These are phyloP conservation scores for Silene latifolia DNA, from an alignment of 148 eudicot genomes.

Conservation along the genomic window DNA sequence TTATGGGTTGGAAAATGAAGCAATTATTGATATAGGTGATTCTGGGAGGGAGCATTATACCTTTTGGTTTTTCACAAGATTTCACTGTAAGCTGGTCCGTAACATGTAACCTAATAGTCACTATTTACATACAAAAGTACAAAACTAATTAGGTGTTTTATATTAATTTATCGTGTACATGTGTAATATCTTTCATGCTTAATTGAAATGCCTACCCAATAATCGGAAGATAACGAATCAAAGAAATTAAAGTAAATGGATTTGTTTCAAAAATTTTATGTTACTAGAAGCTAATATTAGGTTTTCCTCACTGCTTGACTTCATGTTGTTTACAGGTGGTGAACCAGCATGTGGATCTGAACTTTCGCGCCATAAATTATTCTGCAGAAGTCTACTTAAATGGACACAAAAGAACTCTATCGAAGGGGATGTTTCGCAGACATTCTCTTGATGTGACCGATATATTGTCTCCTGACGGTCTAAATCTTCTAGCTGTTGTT, in stretches of 20 bases:
- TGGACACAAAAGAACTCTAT: constrained; percentile 74
- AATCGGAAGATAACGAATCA: not conserved
- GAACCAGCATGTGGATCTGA: constrained; percentile 77
- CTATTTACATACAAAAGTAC: not conserved
- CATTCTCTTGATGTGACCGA: constrained; percentile 82
- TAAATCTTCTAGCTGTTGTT: constrained; percentile 83
- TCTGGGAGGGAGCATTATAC: constrained; percentile 94
- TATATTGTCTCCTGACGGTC: constrained; percentile 60
- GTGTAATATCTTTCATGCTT: not conserved
- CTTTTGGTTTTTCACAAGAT: constrained; percentile 84
- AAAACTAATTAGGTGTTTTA: not conserved
- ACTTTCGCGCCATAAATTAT: constrained; percentile 90
- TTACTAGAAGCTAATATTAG: not conserved
- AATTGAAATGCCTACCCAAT: not conserved
- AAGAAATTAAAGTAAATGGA: no score
- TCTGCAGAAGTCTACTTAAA: constrained; percentile 88
- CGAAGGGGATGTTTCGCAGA: constrained; percentile 96
- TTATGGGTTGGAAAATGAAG: constrained; percentile 86
- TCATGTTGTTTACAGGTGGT: constrained; percentile 38
- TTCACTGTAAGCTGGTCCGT: constrained; percentile 77
- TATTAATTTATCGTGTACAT: not conserved
- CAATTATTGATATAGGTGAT: constrained; percentile 85
- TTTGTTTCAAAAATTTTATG: not conserved
- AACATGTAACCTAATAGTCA: constrained; percentile 2
- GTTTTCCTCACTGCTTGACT: not conserved